These are phyloP conservation scores for Mortierella claussenii DNA, from an alignment of 192 early-diverging fungal species.

Conservation along the genomic window DNA sequence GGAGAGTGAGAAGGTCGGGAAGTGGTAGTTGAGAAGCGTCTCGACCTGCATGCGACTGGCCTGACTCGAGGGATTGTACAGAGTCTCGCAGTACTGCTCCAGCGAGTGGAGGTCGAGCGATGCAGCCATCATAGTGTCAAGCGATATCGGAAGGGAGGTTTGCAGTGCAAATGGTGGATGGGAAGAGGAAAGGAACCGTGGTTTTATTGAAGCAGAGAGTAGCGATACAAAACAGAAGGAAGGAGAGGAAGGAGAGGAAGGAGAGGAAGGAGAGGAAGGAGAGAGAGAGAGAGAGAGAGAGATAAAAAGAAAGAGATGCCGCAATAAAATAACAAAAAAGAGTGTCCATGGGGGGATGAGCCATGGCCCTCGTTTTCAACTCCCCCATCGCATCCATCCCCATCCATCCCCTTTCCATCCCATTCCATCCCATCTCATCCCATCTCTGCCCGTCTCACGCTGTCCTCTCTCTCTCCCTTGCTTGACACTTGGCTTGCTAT, in stretches of 20 bases:
- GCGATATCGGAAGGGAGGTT: conserved; percentile 1
- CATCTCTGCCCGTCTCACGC: no score
- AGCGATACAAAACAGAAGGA: neutral
- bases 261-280: neutral
- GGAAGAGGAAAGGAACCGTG: no score
- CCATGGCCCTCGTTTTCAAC: no score
- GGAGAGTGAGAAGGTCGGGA: conserved; percentile 86
- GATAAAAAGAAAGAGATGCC: conserved; percentile 1
- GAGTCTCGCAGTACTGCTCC: conserved; percentile 69
- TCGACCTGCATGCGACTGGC: conserved; percentile 75
- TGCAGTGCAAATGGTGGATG: neutral
- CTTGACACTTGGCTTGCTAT: no score
- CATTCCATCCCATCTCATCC: no score
- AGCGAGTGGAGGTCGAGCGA: conserved; percentile 51
- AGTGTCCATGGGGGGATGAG: no score
- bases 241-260: neutral
- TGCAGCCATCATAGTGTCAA: conserved; percentile 46
- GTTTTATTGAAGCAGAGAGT: no score
- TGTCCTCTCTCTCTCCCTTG: no score
- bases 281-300: conserved; percentile 1
- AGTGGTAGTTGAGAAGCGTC: conserved; percentile 75
- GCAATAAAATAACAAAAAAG: neutral
- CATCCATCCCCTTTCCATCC: no score
- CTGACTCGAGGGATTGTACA: conserved; percentile 67
- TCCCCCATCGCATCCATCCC: no score